phyloP scores from a whole-genome alignment of 169 alveolate genomes.

The Pseudocohnilembus persalinus region DNA sequence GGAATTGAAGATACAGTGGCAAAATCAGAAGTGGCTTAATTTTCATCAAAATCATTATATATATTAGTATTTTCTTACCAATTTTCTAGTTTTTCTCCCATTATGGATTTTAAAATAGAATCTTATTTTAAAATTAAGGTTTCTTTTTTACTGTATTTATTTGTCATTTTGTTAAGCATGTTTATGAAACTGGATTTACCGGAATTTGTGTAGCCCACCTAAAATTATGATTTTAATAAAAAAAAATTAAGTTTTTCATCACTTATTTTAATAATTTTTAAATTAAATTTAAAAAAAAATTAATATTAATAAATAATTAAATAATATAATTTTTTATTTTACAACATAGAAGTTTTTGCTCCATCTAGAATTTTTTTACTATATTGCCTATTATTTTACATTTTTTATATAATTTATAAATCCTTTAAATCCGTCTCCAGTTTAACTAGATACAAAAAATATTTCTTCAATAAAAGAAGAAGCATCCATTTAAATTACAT shows the following conservation, averaged over 20 bases:
- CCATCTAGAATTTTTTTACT: not conserved
- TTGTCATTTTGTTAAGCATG: not conserved
- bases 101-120: not conserved
- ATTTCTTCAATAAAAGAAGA: slow-evolving; percentile 8
- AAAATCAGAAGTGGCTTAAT: too few relatives aligned
- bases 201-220: slow-evolving; percentile 17
- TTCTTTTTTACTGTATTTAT: not conserved
- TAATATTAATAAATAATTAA: too few relatives aligned
- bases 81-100: not conserved
- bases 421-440: slow-evolving; percentile 18
- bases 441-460: slow-evolving; percentile 4
- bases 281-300: too few relatives aligned
- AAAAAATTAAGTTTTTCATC: too few relatives aligned
- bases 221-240: too few relatives aligned
- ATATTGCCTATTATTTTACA: not conserved
- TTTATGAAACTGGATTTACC: slow-evolving; percentile 20
- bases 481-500: not conserved
- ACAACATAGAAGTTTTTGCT: slow-evolving; percentile 9
- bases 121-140: not conserved
- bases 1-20: slow-evolving; percentile 9
- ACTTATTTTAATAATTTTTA: not conserved
- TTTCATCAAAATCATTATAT: slow-evolving; percentile 4
- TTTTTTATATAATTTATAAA: not conserved
- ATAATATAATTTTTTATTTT: too few relatives aligned
- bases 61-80: not conserved